Conservation (phyloP, 1,284 basidiomycete species). For the Pterulicium gracile region DNA sequence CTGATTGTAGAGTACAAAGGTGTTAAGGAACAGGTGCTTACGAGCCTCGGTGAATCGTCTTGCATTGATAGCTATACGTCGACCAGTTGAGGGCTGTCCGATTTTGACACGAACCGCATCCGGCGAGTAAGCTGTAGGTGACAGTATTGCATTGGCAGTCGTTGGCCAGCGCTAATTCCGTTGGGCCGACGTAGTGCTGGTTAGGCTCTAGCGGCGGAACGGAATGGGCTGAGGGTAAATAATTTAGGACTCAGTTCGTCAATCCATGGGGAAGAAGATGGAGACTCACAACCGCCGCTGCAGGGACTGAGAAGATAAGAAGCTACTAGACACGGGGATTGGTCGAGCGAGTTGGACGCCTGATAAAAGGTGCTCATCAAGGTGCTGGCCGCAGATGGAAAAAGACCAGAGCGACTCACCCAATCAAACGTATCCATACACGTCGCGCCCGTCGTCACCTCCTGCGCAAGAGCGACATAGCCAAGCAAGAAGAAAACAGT, state of each 20-base stretch:
- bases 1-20: background rate
- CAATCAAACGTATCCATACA: background rate
- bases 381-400: background rate
- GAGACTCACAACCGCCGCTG: background rate
- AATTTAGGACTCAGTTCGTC: background rate
- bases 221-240: background rate
- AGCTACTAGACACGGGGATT: background rate
- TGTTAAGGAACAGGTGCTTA: background rate
- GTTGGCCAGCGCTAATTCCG: background rate
- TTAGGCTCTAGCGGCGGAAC: background rate
- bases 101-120: background rate
- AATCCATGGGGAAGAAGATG: background rate
- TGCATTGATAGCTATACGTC: background rate
- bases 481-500: background rate
- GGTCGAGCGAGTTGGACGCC: slow-evolving; percentile 1
- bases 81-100: slow-evolving; percentile 1
- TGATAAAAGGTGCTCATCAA: background rate
- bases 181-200: background rate
- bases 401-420: background rate
- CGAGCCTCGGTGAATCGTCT: background rate
- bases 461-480: background rate
- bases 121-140: background rate
- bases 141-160: background rate
- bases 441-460: background rate
- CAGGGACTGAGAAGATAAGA: slow-evolving; percentile 1